Percentiles rank a stretch among this genome's conserved stretches.
These are phyloP conservation scores for Sungouiozyma intestinalis DNA, from an alignment of 805 yeast genomes.

Conservation along the genomic window DNA sequence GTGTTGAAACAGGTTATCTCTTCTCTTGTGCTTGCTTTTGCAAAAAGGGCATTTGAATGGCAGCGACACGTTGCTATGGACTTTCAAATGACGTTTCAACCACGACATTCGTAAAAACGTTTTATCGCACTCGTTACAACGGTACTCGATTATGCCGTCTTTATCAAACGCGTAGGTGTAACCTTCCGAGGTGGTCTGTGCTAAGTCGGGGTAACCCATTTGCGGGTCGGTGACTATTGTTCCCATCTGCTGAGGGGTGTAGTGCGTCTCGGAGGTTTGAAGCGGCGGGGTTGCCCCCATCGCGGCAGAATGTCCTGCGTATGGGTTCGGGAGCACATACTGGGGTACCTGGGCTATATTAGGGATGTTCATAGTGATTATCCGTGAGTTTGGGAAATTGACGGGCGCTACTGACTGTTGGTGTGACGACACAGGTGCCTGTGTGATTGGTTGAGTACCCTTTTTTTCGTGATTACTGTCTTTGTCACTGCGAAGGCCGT, in stretches of 20 bases:
- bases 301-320: not conserved
- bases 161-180: not conserved
- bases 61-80: slow-evolving; percentile 19
- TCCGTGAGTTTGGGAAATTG: not conserved
- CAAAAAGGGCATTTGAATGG: slow-evolving; percentile 26
- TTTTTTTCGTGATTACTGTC: not conserved
- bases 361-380: not conserved
- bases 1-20: slow-evolving; percentile 26
- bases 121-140: slow-evolving; percentile 21
- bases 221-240: not conserved
- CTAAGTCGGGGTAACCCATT: not conserved
- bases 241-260: not conserved
- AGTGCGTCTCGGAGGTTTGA: not conserved
- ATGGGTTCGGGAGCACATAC: not conserved
- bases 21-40: slow-evolving; percentile 24
- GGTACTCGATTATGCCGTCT: slow-evolving; percentile 8
- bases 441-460: not conserved
- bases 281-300: not conserved
- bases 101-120: slow-evolving; percentile 25
- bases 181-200: not conserved
- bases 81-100: slow-evolving; percentile 24
- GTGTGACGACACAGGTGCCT: too few species aligned
- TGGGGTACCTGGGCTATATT: not conserved
- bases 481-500: not conserved
- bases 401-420: too few species aligned